Evolutionary conservation across 192 early-diverging fungal species (phyloP), one percentile per base, ranked within the genome.

Genomic region (Funneliformis geosporum): DNA sequence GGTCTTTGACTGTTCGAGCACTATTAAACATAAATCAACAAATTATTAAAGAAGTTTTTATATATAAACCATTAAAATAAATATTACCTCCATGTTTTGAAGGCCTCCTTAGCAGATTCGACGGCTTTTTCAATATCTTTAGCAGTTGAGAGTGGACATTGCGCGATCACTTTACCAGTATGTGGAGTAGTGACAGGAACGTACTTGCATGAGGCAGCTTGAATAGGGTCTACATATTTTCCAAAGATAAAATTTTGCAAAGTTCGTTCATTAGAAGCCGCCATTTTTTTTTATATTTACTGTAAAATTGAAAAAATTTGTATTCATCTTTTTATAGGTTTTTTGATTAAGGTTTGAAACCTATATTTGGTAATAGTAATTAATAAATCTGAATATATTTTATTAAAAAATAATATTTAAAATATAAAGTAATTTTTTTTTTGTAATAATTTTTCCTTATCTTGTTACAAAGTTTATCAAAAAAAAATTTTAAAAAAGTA

Each of bases 1-100:
- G 88, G 68, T 92, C 89, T 83, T 95, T 95, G 81, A 92, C 76
- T 27, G 94, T 95, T 47, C 89, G 85, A 8, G 73, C 50, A 33
- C 62, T 64, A 64, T 12, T 21, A 27, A 27, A 2, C 25, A 25
- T 10, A 62, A 9, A 62, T 10, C 12, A 28, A 28, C 11, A 28
- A 64, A 28, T 64, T 28, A 6, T 23, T 27, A 0, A 7, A 2
- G n/a, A 64, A 64, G 12, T 27, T 2, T 64, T 9, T n/a, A n/a
- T 6, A 27, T 64, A 28, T 64, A 28, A 64, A 28, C 23, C 8
- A 80, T 85, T 33, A 33, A 72, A 27, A 1, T 46, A 23, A 81
- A 25, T 10, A 21, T 21, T 82, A 81, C 78, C 88, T 85, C 92
- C 92, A 93, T 8, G 65, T 81, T 8, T 85, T 83, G 61, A 87